phyloP scores from a whole-genome alignment of 352 stramenopile species.

The Globisporangium nunn region DNA sequence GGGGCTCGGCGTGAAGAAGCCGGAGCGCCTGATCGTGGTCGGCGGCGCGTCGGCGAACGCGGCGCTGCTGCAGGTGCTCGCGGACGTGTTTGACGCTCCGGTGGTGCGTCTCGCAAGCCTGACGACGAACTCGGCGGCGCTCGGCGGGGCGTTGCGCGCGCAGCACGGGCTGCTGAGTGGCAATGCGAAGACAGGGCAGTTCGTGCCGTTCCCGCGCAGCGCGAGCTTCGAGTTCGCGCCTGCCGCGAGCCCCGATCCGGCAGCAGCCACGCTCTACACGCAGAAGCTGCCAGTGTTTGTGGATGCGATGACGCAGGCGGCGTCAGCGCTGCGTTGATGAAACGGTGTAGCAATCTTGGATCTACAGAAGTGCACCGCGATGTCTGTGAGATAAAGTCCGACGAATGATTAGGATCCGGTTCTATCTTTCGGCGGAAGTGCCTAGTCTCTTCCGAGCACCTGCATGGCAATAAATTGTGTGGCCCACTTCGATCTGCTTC shows the following conservation, averaged over 20 bases:
- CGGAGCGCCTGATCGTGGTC: slow-evolving; percentile 52
- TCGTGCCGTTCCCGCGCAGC: slow-evolving; percentile 29
- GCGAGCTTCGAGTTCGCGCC: slow-evolving; percentile 33
- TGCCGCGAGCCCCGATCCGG: slow-evolving; percentile 21
- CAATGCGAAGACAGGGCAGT: slow-evolving; percentile 4
- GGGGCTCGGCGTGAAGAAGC: slow-evolving; percentile 39
- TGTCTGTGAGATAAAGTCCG: too few species aligned
- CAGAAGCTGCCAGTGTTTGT: slow-evolving; percentile 27
- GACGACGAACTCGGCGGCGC: slow-evolving; percentile 38
- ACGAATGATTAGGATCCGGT: too few species aligned
- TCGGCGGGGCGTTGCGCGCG: slow-evolving; percentile 44
- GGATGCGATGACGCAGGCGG: not conserved
- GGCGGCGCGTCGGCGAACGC: slow-evolving; percentile 52
- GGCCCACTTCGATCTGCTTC: not conserved
- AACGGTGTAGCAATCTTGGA: too few species aligned
- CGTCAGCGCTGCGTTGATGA: slow-evolving; percentile 11
- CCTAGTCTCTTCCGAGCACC: too few species aligned
- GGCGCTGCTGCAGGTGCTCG: slow-evolving; percentile 49
- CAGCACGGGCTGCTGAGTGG: slow-evolving; percentile 30
- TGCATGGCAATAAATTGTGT: too few species aligned
- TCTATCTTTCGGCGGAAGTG: too few species aligned
- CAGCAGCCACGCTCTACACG: slow-evolving; percentile 26
- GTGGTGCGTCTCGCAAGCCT: slow-evolving; percentile 34
- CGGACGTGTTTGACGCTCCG: slow-evolving; percentile 48
- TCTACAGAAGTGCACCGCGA: too few species aligned